phyloP scores from a whole-genome alignment of 306 rosid species.

The Cucumis sativus region DNA sequence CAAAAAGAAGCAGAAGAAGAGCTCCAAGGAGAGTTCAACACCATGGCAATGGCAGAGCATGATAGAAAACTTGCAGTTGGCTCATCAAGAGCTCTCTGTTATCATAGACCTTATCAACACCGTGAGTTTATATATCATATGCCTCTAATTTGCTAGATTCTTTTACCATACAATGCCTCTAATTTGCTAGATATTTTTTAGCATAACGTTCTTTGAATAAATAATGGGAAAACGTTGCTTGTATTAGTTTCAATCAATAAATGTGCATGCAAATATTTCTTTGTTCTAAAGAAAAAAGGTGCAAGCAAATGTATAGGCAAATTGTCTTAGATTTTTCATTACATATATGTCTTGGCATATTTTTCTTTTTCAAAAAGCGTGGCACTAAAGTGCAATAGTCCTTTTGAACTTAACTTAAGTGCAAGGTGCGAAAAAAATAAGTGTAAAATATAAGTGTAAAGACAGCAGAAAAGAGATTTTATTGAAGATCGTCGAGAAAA shows the following conservation, averaged over 20 bases:
- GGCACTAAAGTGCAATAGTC: neutral
- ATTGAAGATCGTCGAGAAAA: neutral
- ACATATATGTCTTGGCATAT: neutral
- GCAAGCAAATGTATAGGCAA: neutral
- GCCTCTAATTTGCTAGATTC: neutral
- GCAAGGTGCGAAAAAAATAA: neutral
- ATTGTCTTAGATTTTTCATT: neutral
- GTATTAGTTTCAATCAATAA: neutral
- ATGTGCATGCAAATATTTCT: neutral
- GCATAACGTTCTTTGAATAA: neutral
- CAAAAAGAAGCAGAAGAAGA: conserved; percentile 59
- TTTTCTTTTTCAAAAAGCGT: neutral
- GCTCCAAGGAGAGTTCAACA: conserved; percentile 57
- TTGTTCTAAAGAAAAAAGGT: neutral
- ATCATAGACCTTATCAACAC: conserved; percentile 82
- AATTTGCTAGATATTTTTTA: neutral
- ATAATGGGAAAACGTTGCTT: neutral
- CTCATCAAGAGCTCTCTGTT: conserved; percentile 86
- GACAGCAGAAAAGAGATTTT: too few relatives aligned
- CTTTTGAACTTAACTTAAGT: neutral
- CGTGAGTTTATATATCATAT: conserved; percentile 25
- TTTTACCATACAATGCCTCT: neutral
- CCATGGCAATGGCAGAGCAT: conserved; percentile 86
- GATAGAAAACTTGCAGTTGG: conserved; percentile 77
- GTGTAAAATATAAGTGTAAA: neutral